Evolutionary conservation across 805 yeast genomes (phyloP), one percentile per base, ranked within the genome.

Genomic region (Pichia exigua): DNA sequence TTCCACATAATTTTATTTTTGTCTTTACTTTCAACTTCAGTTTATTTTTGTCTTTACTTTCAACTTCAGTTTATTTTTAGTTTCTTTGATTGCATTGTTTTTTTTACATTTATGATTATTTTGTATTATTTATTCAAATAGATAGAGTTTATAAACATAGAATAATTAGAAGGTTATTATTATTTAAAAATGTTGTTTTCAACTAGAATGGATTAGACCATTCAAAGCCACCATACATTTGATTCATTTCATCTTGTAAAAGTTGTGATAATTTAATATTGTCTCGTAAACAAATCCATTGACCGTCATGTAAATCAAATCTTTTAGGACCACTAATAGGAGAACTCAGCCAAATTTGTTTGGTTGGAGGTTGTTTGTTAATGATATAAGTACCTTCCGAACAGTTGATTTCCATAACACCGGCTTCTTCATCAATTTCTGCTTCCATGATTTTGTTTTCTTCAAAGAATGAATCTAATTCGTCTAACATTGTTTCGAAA

Each of bases 311-410:
- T 55, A 77, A 79, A 65, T 94, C 98, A 61, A 81, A 86, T 57
- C 86, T 70, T 63, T 90, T 89, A 7, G 99, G 99, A 0, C 99
- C 99, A 9, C 95, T 85, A 4, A 89, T 63, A 0, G 99, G 99
- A 44, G 96, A 86, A 53, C 95, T 81, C 49, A 92, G 75, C 99
- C 99, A 94, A 30, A 94, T 85, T 66, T 94, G 99, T 68, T 87
- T 85, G 69, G 90, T 94, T 4, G 99, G 97, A 1, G 99, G 99
- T 69, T 94, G 98, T 64, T 90, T 92, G 72, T 94, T 94, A 63
- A 94, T 83, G 28, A 94, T 96, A 64, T 94, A 94, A 0, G 91
- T 78, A 1, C 97, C 98, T 18, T 73, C 72, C 1, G 82, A 78
- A 3, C 92, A 87, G 8, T 74, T 79, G 52, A 94, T 65, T 1